phyloP scores from a whole-genome alignment of 176 grass and related monocot genomes.

The Alopecurus myosuroides region DNA sequence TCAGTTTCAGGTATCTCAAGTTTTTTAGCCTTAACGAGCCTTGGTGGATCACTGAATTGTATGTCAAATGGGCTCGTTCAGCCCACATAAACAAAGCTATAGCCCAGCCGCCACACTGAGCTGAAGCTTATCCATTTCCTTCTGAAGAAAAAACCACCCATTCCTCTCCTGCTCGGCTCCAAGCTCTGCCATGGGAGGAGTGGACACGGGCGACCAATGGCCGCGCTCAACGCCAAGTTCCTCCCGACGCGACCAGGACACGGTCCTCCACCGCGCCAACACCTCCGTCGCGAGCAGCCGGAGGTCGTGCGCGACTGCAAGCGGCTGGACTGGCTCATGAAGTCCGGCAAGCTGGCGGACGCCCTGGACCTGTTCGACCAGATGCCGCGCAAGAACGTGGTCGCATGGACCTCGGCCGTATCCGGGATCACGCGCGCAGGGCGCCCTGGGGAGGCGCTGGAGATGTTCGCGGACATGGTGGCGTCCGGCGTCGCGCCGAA shows the following conservation, averaged over 20 bases:
- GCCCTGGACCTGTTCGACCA: constrained; percentile 41
- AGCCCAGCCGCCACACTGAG: background rate
- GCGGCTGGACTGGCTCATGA: constrained; percentile 35
- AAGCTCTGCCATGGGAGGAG: background rate
- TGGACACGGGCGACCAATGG: background rate
- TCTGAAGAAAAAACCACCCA: background rate
- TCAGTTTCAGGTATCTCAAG: no score
- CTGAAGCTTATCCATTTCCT: constrained; percentile 15
- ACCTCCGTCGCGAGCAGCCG: background rate
- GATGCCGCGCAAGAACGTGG: constrained; percentile 64
- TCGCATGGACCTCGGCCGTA: no score
- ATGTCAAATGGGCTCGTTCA: background rate
- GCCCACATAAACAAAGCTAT: background rate
- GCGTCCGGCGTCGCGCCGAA: no score
- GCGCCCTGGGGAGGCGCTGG: no score
- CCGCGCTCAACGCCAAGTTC: background rate
- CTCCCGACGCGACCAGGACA: background rate
- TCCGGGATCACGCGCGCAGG: no score
- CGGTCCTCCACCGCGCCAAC: background rate
- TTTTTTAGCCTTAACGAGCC: no score
- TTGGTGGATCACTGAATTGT: no score
- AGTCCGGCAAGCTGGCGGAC: constrained; percentile 32
- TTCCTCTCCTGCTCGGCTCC: background rate
- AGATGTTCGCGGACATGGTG: no score
- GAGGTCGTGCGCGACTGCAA: constrained; percentile 46